A percentile compares a stretch with the other conserved stretches of the same genome.
Evolutionary conservation across 1,139 yeast species (phyloP).

Genomic region (Taiozyma onychis): DNA sequence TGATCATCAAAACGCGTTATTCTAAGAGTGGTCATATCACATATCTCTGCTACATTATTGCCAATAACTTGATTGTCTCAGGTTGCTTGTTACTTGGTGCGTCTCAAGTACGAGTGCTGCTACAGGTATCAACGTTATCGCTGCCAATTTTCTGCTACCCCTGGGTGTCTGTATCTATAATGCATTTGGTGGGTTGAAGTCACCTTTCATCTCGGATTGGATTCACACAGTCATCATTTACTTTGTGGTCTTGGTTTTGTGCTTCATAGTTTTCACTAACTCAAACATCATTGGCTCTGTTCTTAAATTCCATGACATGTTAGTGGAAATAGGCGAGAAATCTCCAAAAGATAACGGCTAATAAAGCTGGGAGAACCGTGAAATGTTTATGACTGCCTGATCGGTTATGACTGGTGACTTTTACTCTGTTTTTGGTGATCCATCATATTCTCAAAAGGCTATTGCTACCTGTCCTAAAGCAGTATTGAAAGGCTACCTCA

Average conservation of each 20-base stretch:
- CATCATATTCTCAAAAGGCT: constrained; percentile 39
- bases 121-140: constrained; percentile 45
- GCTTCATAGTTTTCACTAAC: constrained; percentile 28
- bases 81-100: constrained; percentile 41
- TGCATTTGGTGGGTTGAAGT: constrained; percentile 46
- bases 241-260: constrained; percentile 30
- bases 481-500: constrained; percentile 32
- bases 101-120: constrained; percentile 35
- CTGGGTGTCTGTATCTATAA: constrained; percentile 39
- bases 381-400: too few species aligned
- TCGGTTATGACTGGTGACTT: constrained; percentile 25
- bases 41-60: constrained; percentile 29
- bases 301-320: too few species aligned
- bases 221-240: constrained; percentile 40
- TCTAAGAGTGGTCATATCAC: constrained; percentile 37
- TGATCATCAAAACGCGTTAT: constrained; percentile 46
- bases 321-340: too few species aligned
- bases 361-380: too few species aligned
- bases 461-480: constrained; percentile 36
- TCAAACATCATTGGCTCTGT: constrained; percentile 31
- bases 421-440: constrained; percentile 37
- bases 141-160: constrained; percentile 36
- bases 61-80: constrained; percentile 31
- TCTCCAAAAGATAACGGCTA: too few species aligned
- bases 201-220: constrained; percentile 42